Percentiles rank a stretch among this genome's conserved stretches.
phyloP scores from a whole-genome alignment of 257 asterid species.

The Catharanthus roseus region DNA sequence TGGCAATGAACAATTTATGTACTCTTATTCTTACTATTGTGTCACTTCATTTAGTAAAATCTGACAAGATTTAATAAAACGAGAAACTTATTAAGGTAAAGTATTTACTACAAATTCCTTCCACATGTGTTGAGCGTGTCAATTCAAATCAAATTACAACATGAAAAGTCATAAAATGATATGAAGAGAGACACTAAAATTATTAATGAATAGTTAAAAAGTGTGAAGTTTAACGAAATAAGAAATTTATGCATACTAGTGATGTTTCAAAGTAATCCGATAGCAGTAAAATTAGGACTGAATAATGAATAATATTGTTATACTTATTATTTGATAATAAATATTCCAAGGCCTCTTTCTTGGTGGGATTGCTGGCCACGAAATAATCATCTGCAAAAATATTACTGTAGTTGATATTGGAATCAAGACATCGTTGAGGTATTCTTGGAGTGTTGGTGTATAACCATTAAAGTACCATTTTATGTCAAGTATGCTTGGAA shows the following conservation, averaged over 20 bases:
- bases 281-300: conserved; percentile 29
- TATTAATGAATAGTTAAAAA: no score
- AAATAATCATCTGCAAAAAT: conserved; percentile 32
- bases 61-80: no score
- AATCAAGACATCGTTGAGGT: conserved; percentile 29
- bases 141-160: no score
- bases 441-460: conserved; percentile 17
- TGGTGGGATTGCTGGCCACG: conserved; percentile 26
- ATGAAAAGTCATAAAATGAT: no score
- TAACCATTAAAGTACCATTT: conserved; percentile 18
- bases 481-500: conserved; percentile 7
- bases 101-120: no score
- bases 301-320: conserved; percentile 18
- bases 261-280: conserved; percentile 47
- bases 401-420: conserved; percentile 31
- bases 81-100: no score
- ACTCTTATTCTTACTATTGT: no score
- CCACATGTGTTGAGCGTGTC: no score
- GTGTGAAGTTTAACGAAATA: no score
- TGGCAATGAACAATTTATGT: no score
- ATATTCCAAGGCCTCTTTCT: conserved; percentile 19
- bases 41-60: no score
- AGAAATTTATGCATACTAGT: conserved; percentile 20
- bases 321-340: conserved; percentile 23
- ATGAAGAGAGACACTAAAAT: no score